Percentiles rank a stretch among this genome's conserved stretches.
These are phyloP conservation scores for Pestalotiopsis sp. DNA, from an alignment of 2,329 filamentous ascomycete genomes.

Conservation along the genomic window DNA sequence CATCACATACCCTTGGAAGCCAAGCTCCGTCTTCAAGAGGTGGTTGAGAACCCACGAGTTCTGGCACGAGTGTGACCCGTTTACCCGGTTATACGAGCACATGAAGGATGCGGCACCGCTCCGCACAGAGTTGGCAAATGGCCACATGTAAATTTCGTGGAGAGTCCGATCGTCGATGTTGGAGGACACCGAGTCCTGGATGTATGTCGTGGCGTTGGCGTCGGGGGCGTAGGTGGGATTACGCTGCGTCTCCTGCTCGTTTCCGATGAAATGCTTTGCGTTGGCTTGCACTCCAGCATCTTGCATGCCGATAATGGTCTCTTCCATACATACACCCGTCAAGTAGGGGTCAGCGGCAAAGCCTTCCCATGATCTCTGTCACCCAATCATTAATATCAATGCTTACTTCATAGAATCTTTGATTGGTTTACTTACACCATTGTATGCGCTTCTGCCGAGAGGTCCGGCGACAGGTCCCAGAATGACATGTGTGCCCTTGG, in stretches of 20 bases:
- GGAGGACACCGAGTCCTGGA: slow-evolving; percentile 44
- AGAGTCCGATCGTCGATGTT: slow-evolving; percentile 76
- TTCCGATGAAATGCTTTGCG: slow-evolving; percentile 41
- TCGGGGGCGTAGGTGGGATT: slow-evolving; percentile 9
- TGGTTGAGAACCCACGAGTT: slow-evolving; percentile 60
- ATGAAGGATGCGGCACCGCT: slow-evolving; percentile 67
- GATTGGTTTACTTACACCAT: slow-evolving; percentile 38
- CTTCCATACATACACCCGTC: slow-evolving; percentile 54
- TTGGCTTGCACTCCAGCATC: slow-evolving; percentile 40
- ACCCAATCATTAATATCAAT: background rate
- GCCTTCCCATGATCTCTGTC: slow-evolving; percentile 65
- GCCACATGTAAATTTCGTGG: slow-evolving; percentile 79
- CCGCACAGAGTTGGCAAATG: slow-evolving; percentile 72
- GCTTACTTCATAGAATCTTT: background rate
- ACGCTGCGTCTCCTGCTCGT: slow-evolving; percentile 25
- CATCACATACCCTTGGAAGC: slow-evolving; percentile 49
- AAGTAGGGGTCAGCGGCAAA: slow-evolving; percentile 69
- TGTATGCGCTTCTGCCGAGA: slow-evolving; percentile 44
- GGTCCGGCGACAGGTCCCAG: slow-evolving; percentile 49
- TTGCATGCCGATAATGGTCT: slow-evolving; percentile 36
- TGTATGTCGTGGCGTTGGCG: slow-evolving; percentile 3
- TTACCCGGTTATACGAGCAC: slow-evolving; percentile 76
- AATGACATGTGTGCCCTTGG: slow-evolving; percentile 73
- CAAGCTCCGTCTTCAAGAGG: slow-evolving; percentile 49
- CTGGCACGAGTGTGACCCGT: slow-evolving; percentile 79